Conservation (phyloP, 176 grass and related monocot species). For the sorghum (Sorghum bicolor) region Sorghum_bicolor_NCBIv3 NC_012870.2:76612001-76612500, state of each 20-base stretch:
- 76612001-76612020: too few species aligned
- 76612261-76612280: too few species aligned
- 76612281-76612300: too few species aligned
- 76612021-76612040: too few species aligned
- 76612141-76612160: not conserved
- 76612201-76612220: not conserved
- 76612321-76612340: not conserved
- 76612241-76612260: not conserved
- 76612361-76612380: not conserved
- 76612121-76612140: too few species aligned
- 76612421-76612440: not conserved
- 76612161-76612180: not conserved
- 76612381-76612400: not conserved
- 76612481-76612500: conserved; percentile 39
- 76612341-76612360: not conserved
- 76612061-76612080: too few species aligned
- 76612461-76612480: conserved; percentile 23
- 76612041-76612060: too few species aligned
- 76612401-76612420: not conserved
- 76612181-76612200: not conserved
- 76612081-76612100: too few species aligned
- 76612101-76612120: too few species aligned
- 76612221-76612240: too few species aligned
- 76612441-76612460: not conserved
- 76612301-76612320: not conserved